Conservation (phyloP, 257 asterid species). For the Ocimum tenuiflorum region DNA sequence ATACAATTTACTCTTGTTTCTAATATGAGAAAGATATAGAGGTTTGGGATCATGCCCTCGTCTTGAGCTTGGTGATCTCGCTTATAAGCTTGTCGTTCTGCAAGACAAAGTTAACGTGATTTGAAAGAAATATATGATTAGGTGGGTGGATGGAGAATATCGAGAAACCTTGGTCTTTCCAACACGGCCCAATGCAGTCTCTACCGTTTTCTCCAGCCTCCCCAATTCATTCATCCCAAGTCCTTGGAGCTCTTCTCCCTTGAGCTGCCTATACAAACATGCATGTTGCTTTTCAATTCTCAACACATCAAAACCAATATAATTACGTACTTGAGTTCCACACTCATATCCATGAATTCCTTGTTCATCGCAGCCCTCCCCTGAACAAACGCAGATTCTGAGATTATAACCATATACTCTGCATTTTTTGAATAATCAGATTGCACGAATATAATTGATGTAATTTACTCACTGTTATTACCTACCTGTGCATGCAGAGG, state of each 20-base stretch:
- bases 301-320: background rate
- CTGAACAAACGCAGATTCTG: too few species aligned
- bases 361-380: constrained; percentile 34
- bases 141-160: too few species aligned
- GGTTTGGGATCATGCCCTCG: constrained; percentile 41
- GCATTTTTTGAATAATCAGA: too few species aligned
- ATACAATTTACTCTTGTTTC: too few species aligned
- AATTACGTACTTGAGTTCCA: constrained; percentile 50
- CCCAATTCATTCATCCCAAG: constrained; percentile 55
- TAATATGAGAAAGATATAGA: background rate
- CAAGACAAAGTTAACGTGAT: too few species aligned
- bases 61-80: constrained; percentile 50
- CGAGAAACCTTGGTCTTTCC: constrained; percentile 54
- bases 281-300: background rate
- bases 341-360: constrained; percentile 37
- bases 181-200: constrained; percentile 49
- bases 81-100: constrained; percentile 46
- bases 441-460: too few species aligned
- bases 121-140: too few species aligned
- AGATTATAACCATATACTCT: too few species aligned
- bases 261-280: constrained; percentile 42
- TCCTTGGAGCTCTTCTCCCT: constrained; percentile 67
- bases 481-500: background rate
- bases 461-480: too few species aligned
- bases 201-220: constrained; percentile 56